phyloP scores from a whole-genome alignment of 352 stramenopile species.

The Aphanomyces astaci region DNA sequence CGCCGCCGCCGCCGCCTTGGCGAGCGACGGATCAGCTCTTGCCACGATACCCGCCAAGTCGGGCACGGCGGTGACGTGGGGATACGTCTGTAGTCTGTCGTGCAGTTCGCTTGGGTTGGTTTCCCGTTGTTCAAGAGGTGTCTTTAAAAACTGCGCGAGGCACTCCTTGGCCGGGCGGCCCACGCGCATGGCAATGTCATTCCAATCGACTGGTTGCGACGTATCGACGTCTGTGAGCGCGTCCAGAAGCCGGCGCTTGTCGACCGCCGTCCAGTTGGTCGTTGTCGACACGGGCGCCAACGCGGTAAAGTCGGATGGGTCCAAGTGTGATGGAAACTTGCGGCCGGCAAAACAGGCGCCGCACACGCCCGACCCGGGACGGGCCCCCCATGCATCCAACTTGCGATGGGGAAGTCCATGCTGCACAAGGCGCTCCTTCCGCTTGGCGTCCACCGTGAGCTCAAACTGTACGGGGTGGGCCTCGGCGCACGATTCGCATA shows the following conservation, averaged over 20 bases:
- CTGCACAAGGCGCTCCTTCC: constrained; percentile 27
- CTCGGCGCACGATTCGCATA: constrained; percentile 46
- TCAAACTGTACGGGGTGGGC: constrained; percentile 40
- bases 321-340: constrained; percentile 52
- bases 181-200: constrained; percentile 58
- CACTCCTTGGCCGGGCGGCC: constrained; percentile 68
- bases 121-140: constrained; percentile 42
- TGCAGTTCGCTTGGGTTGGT: background rate
- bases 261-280: constrained; percentile 38
- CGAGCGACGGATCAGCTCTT: constrained; percentile 58
- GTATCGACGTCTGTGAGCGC: constrained; percentile 38
- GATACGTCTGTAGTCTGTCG: background rate
- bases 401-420: constrained; percentile 12
- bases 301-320: constrained; percentile 45
- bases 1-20: constrained; percentile 56
- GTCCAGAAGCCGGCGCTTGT: constrained; percentile 42
- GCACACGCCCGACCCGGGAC: constrained; percentile 56
- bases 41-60: constrained; percentile 47
- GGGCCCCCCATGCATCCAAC: constrained; percentile 25
- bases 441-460: constrained; percentile 51
- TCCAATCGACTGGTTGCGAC: constrained; percentile 59
- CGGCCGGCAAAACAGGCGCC: constrained; percentile 56
- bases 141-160: constrained; percentile 66
- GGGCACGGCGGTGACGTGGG: constrained; percentile 30
- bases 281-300: constrained; percentile 28